Evolutionary conservation across 2,329 filamentous ascomycete genomes (phyloP).

Genomic region (Xylaria sp.): DNA sequence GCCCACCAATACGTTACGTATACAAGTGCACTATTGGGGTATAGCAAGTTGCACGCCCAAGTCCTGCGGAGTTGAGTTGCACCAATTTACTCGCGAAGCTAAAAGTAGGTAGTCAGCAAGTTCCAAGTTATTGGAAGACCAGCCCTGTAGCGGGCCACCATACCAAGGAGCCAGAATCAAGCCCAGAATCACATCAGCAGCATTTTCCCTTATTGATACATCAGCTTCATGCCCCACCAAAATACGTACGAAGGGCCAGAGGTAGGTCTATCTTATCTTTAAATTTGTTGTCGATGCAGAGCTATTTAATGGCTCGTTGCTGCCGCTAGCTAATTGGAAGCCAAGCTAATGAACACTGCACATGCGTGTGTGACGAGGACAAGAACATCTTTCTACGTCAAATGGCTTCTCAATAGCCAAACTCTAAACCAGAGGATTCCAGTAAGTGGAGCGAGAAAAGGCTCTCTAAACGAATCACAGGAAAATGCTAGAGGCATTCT

Average conservation of each 20-base stretch:
- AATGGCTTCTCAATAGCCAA: conserved; percentile 6
- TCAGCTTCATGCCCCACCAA: background rate
- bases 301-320: background rate
- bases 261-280: background rate
- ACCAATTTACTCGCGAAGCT: conserved; percentile 24
- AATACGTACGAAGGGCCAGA: too few species aligned
- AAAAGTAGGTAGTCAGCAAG: conserved; percentile 28
- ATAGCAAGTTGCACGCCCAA: conserved; percentile 10
- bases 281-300: background rate
- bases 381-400: background rate
- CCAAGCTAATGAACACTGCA: background rate
- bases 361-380: background rate
- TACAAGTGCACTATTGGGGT: background rate
- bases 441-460: background rate
- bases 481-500: conserved; percentile 1
- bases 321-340: background rate
- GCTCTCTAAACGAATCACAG: background rate
- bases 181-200: too few species aligned
- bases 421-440: background rate
- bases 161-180: background rate
- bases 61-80: conserved; percentile 21
- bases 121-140: conserved; percentile 18
- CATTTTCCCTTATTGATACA: background rate
- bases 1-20: background rate
- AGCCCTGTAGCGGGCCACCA: conserved; percentile 1